Evolutionary conservation across 176 grass and related monocot species (phyloP).

Genomic region (Ensete ventricosum): DNA sequence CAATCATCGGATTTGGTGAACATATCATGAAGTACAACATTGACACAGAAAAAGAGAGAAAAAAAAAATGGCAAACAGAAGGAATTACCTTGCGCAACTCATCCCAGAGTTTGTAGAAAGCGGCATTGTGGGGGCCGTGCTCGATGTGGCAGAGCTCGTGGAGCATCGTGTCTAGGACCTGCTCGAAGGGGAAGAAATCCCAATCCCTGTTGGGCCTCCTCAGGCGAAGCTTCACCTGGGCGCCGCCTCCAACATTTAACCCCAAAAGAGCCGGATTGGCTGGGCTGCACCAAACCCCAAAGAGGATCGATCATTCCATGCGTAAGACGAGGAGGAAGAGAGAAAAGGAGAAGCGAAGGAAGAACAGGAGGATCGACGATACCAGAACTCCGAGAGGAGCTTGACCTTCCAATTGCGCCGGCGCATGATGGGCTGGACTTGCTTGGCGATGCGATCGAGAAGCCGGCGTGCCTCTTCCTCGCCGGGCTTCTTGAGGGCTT

Average conservation of each 20-base stretch:
- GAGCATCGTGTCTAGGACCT: slow-evolving; percentile 95
- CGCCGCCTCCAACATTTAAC: slow-evolving; percentile 54
- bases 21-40: neutral
- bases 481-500: slow-evolving; percentile 51
- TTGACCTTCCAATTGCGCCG: slow-evolving; percentile 92
- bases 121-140: slow-evolving; percentile 60
- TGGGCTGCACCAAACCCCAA: slow-evolving; percentile 31
- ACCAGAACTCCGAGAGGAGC: slow-evolving; percentile 91
- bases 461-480: slow-evolving; percentile 47
- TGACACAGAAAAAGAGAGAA: neutral
- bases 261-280: slow-evolving; percentile 74
- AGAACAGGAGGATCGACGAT: slow-evolving; percentile 7
- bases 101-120: slow-evolving; percentile 98
- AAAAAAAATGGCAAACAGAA: neutral
- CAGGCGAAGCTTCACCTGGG: slow-evolving; percentile 84
- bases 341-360: neutral
- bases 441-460: slow-evolving; percentile 73
- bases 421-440: slow-evolving; percentile 95
- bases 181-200: slow-evolving; percentile 78
- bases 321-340: neutral
- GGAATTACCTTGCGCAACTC: slow-evolving; percentile 69
- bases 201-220: slow-evolving; percentile 51
- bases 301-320: neutral
- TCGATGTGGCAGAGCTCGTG: slow-evolving; percentile 78
- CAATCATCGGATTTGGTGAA: neutral